These are phyloP conservation scores for Leishmania tarentolae DNA, from an alignment of 208 protist genomes.

Conservation along the genomic window DNA sequence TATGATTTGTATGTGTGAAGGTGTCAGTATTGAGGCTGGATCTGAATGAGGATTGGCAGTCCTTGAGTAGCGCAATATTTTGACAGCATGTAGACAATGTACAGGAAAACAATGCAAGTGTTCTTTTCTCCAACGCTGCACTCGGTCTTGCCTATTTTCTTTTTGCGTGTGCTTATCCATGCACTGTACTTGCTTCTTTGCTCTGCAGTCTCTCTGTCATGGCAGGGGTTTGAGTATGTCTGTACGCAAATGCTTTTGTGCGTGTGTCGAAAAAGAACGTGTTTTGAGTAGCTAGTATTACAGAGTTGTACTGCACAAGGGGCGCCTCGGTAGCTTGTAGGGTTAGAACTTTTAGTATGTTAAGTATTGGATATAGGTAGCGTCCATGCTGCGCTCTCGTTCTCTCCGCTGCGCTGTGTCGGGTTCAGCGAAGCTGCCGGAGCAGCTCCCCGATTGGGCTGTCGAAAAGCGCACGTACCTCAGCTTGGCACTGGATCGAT, in stretches of 20 bases:
- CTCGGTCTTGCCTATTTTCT: neutral
- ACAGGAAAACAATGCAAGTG: neutral
- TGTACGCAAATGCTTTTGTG: no score
- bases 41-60: neutral
- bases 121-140: neutral
- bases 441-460: constrained; percentile 73
- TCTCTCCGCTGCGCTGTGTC: constrained; percentile 21
- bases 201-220: neutral
- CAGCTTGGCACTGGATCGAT: constrained; percentile 43
- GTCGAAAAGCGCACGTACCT: constrained; percentile 57
- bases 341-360: neutral
- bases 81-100: neutral
- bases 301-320: neutral
- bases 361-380: neutral
- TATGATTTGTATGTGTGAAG: neutral
- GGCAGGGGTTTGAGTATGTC: neutral
- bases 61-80: neutral
- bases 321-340: neutral
- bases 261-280: neutral
- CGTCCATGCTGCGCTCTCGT: constrained; percentile 18
- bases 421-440: constrained; percentile 37
- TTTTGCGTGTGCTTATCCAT: neutral
- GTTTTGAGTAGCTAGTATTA: neutral
- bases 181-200: neutral
- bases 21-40: neutral